A percentile compares a stretch with the other conserved stretches of the same genome.
These are phyloP conservation scores for Chamaenerion angustifolium DNA, from an alignment of 345 rosid genomes.

Conservation along the genomic window DNA sequence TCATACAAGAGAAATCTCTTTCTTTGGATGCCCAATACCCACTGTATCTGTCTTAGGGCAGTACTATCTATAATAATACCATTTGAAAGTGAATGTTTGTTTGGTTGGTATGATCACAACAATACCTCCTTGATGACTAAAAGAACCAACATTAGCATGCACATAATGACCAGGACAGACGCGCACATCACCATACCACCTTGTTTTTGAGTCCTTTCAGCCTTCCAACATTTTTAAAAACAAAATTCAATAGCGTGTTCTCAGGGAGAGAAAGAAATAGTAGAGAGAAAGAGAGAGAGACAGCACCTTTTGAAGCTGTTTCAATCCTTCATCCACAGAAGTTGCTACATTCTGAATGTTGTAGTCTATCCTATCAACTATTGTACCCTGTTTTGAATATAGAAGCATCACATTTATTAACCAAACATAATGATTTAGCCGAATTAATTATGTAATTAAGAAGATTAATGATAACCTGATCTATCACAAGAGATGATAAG, in stretches of 20 bases:
- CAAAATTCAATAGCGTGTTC: no score
- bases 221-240: conserved; percentile 30
- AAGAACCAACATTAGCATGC: conserved; percentile 83
- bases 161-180: conserved; percentile 72
- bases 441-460: neutral
- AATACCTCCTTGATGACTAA: conserved; percentile 67
- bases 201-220: conserved; percentile 78
- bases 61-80: no score
- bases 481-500: conserved; percentile 88
- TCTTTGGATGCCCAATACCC: no score
- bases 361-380: conserved; percentile 91
- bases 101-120: conserved; percentile 26
- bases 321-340: conserved; percentile 83
- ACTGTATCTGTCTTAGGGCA: no score
- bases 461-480: conserved; percentile 44
- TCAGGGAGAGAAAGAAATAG: neutral
- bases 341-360: conserved; percentile 84
- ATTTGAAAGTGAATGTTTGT: no score
- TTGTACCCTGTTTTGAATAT: conserved; percentile 50
- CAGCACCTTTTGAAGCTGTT: conserved; percentile 74
- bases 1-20: no score
- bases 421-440: no score
- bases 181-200: conserved; percentile 99
- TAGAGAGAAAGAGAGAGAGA: neutral
- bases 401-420: no score